Evolutionary conservation across 768 basidiomycete genomes (phyloP).

Genomic region (Tephrocybe sp.): DNA sequence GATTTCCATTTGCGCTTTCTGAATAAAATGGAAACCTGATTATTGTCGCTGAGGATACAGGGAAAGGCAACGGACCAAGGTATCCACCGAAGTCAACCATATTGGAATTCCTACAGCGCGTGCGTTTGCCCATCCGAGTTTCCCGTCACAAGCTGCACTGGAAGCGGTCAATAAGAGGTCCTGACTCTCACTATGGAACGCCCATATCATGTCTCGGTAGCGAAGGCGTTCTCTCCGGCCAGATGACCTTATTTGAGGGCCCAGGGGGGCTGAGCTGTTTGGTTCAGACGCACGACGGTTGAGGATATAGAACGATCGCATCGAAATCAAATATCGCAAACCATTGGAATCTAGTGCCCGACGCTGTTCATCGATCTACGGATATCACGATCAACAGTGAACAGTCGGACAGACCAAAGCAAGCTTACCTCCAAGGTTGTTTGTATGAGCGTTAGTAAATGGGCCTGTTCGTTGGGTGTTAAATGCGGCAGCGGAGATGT

Average conservation of each 20-base stretch:
- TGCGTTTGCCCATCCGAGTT: slow-evolving; percentile 91
- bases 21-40: slow-evolving; percentile 8
- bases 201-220: slow-evolving; percentile 96
- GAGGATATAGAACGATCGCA: slow-evolving; percentile 88
- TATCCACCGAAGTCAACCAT: slow-evolving; percentile 82
- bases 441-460: slow-evolving; percentile 82
- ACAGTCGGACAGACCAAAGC: neutral
- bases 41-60: slow-evolving; percentile 1
- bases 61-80: slow-evolving; percentile 65
- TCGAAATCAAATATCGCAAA: slow-evolving; percentile 87
- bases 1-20: slow-evolving; percentile 82
- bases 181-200: slow-evolving; percentile 93
- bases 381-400: neutral
- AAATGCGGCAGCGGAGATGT: slow-evolving; percentile 65
- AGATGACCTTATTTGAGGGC: slow-evolving; percentile 41
- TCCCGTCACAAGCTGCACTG: slow-evolving; percentile 70
- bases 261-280: slow-evolving; percentile 45
- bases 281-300: slow-evolving; percentile 61
- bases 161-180: slow-evolving; percentile 76
- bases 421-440: slow-evolving; percentile 80
- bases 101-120: slow-evolving; percentile 82
- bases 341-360: slow-evolving; percentile 93
- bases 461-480: slow-evolving; percentile 77
- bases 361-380: slow-evolving; percentile 86
- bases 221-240: slow-evolving; percentile 76